Evolutionary conservation across 441 rosid species (phyloP).

Genomic region (Omphalea diandra): DNA sequence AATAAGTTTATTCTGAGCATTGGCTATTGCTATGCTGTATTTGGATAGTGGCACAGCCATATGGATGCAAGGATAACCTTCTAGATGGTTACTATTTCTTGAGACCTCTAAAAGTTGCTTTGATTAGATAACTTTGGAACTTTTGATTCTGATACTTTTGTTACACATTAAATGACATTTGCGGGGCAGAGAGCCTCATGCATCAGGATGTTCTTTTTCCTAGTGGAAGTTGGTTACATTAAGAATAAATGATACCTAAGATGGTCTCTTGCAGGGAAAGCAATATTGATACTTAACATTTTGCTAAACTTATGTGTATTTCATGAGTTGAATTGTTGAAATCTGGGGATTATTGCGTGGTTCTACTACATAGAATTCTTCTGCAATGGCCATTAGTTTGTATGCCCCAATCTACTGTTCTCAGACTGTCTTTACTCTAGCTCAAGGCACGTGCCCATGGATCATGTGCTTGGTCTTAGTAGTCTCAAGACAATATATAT

Average conservation of each 20-base stretch:
- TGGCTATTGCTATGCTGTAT: too few relatives aligned
- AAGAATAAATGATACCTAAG: neutral
- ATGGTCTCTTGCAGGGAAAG: neutral
- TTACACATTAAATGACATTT: too few relatives aligned
- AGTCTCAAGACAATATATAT: neutral
- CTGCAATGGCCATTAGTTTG: neutral
- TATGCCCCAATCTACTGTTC: neutral
- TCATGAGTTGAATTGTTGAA: neutral
- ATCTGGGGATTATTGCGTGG: neutral
- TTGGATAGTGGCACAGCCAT: neutral
- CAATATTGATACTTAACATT: neutral
- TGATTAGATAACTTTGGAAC: too few relatives aligned
- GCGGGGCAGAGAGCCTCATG: too few relatives aligned
- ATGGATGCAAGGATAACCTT: neutral
- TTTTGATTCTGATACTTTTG: too few relatives aligned
- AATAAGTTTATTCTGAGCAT: neutral
- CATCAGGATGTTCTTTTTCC: neutral
- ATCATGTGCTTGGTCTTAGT: neutral
- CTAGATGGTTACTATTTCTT: too few relatives aligned
- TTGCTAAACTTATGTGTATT: neutral
- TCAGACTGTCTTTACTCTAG: neutral
- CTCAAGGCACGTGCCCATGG: neutral
- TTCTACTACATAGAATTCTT: neutral
- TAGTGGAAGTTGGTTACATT: neutral
- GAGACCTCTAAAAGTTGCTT: too few relatives aligned